These are phyloP conservation scores for Colletotrichum sp. DNA, from an alignment of 2,329 filamentous ascomycete genomes.

Conservation along the genomic window DNA sequence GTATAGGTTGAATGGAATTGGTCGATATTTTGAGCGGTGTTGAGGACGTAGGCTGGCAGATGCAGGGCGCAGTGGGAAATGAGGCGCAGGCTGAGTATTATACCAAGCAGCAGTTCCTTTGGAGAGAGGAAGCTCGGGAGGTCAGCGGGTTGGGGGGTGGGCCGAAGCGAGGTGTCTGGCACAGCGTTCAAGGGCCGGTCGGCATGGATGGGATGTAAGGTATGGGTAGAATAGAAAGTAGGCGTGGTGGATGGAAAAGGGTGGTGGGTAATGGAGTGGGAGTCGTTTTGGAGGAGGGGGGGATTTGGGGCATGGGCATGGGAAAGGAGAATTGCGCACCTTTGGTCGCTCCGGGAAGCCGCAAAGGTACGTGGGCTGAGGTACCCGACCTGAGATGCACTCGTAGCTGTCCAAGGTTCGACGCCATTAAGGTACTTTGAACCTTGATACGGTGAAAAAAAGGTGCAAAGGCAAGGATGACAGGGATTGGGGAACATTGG, in stretches of 20 bases:
- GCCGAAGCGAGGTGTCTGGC: constrained; percentile 10
- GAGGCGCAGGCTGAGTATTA: constrained; percentile 18
- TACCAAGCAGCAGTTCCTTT: background rate
- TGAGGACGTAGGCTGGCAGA: background rate
- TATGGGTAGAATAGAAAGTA: background rate
- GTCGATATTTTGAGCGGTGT: background rate
- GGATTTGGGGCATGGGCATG: constrained; percentile 18
- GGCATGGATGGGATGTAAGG: background rate
- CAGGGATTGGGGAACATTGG: constrained; percentile 5
- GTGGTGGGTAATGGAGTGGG: constrained; percentile 7
- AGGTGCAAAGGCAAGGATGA: background rate
- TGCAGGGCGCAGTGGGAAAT: background rate
- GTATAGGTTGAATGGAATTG: background rate
- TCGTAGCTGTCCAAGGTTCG: constrained; percentile 3
- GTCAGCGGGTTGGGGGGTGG: constrained; percentile 15
- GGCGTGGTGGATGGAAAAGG: background rate
- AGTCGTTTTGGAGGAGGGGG: background rate
- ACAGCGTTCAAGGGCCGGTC: background rate
- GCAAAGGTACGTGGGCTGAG: constrained; percentile 15
- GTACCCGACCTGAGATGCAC: background rate
- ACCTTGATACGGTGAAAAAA: background rate
- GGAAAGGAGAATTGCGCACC: constrained; percentile 22
- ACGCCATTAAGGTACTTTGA: background rate
- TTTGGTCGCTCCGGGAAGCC: constrained; percentile 13
- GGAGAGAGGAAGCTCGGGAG: constrained; percentile 12